These are phyloP conservation scores for Penicillium glabrum DNA, from an alignment of 2,329 filamentous ascomycete genomes.

Conservation along the genomic window DNA sequence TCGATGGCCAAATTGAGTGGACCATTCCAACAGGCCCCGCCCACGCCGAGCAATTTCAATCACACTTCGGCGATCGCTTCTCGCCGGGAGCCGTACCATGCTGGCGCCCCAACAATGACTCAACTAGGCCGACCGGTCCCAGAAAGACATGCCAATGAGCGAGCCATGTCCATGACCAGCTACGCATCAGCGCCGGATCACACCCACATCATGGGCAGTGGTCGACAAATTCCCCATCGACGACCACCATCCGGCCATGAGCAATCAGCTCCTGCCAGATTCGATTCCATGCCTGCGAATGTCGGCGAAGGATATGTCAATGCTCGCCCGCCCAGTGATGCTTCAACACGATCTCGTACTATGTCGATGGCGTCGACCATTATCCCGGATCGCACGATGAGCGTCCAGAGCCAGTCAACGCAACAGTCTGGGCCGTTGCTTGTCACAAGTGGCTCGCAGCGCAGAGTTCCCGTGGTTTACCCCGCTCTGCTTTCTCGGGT, in stretches of 20 bases:
- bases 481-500: conserved; percentile 92
- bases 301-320: conserved; percentile 32
- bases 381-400: conserved; percentile 59
- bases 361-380: conserved; percentile 87
- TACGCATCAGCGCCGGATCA: conserved; percentile 75
- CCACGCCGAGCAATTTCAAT: conserved; percentile 62
- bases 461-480: conserved; percentile 78
- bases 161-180: conserved; percentile 93
- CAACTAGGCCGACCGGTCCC: conserved; percentile 89
- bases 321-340: conserved; percentile 45
- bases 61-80: conserved; percentile 72
- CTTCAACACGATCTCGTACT: conserved; percentile 56
- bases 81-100: conserved; percentile 72
- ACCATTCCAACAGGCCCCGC: conserved; percentile 63
- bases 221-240: conserved; percentile 82
- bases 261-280: conserved; percentile 26
- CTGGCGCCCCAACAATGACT: conserved; percentile 66
- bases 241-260: conserved; percentile 57
- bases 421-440: conserved; percentile 49
- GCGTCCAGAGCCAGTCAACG: conserved; percentile 56
- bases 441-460: conserved; percentile 62
- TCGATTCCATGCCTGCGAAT: conserved; percentile 54
- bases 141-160: conserved; percentile 87
- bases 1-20: conserved; percentile 78
- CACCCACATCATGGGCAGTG: conserved; percentile 80